Evolutionary conservation across 495 filamentous ascomycete genomes (phyloP).

Genomic region (Neurospora sp.): DNA sequence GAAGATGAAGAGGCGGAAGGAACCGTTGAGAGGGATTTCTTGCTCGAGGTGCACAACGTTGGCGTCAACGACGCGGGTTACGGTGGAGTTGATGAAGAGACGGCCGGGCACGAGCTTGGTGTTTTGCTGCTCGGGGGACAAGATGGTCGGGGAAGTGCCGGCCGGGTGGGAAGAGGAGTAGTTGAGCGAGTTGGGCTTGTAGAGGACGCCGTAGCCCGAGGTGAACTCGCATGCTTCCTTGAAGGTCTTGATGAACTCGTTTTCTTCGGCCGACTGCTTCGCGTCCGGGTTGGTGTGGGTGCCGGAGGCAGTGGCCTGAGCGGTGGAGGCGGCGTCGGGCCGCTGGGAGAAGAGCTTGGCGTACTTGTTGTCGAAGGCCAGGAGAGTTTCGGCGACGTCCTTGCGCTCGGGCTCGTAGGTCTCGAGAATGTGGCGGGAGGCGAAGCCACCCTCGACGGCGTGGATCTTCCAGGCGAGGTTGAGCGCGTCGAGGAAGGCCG

Average conservation of each 20-base stretch:
- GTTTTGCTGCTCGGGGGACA: constrained; percentile 42
- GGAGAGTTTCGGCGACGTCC: constrained; percentile 56
- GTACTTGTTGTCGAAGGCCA: constrained; percentile 66
- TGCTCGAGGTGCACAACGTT: constrained; percentile 84
- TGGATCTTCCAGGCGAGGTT: constrained; percentile 83
- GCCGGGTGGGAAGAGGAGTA: constrained; percentile 60
- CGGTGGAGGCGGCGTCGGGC: constrained; percentile 41
- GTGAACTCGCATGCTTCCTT: constrained; percentile 64
- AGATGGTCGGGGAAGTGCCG: constrained; percentile 30
- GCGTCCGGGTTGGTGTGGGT: constrained; percentile 7
- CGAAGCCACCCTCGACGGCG: constrained; percentile 55
- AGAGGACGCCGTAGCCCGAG: constrained; percentile 60
- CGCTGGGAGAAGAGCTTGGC: constrained; percentile 57
- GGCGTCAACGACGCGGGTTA: constrained; percentile 74
- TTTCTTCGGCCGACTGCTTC: constrained; percentile 36
- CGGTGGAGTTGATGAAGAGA: constrained; percentile 62
- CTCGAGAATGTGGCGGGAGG: constrained; percentile 45
- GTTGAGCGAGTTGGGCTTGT: constrained; percentile 52
- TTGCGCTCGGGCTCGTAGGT: constrained; percentile 67
- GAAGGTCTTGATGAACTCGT: constrained; percentile 64
- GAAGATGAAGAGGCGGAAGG: constrained; percentile 79
- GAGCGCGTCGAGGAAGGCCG: constrained; percentile 69
- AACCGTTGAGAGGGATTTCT: constrained; percentile 76
- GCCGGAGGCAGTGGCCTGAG: constrained; percentile 30
- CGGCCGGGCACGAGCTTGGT: constrained; percentile 58